Percentiles rank a stretch among this genome's conserved stretches.
Evolutionary conservation across 2,329 filamentous ascomycete genomes (phyloP).

Genomic region (Zymoseptoria crescenta): DNA sequence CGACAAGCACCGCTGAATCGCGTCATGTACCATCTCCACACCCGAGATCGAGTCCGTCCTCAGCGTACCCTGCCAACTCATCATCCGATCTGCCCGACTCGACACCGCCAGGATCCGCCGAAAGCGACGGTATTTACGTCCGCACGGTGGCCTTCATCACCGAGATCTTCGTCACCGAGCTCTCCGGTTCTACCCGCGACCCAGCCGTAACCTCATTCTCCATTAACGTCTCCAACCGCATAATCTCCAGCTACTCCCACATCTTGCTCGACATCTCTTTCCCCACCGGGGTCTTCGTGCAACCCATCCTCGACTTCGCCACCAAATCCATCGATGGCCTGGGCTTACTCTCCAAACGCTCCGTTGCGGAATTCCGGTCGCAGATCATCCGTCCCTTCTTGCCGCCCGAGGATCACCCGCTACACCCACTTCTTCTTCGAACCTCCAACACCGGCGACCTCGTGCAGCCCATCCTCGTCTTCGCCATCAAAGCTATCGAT

Average conservation of each 20-base stretch:
- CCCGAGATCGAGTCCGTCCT: conserved; percentile 62
- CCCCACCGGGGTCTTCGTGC: conserved; percentile 42
- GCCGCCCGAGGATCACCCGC: conserved; percentile 17
- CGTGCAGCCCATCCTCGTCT: conserved; percentile 52
- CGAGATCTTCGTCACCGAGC: conserved; percentile 52
- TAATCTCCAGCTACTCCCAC: conserved; percentile 54
- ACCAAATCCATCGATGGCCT: conserved; percentile 61
- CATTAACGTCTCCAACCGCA: conserved; percentile 61
- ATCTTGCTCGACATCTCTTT: conserved; percentile 54
- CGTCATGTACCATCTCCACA: conserved; percentile 45
- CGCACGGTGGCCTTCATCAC: conserved; percentile 57
- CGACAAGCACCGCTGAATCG: no score
- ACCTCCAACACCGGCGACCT: background rate
- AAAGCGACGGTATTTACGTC: conserved; percentile 48
- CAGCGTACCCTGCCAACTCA: conserved; percentile 62
- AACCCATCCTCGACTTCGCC: conserved; percentile 58
- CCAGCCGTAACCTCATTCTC: conserved; percentile 65
- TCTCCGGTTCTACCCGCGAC: conserved; percentile 57
- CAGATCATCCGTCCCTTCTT: conserved; percentile 36
- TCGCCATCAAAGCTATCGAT: conserved; percentile 61
- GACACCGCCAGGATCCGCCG: conserved; percentile 36
- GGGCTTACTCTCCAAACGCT: conserved; percentile 67
- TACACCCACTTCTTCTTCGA: no score
- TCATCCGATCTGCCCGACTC: conserved; percentile 35
- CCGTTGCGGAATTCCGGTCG: conserved; percentile 70